Base-by-base conservation (phyloP, 768 basidiomycete species). In the Holtermanniella nyarrowii region DNA sequence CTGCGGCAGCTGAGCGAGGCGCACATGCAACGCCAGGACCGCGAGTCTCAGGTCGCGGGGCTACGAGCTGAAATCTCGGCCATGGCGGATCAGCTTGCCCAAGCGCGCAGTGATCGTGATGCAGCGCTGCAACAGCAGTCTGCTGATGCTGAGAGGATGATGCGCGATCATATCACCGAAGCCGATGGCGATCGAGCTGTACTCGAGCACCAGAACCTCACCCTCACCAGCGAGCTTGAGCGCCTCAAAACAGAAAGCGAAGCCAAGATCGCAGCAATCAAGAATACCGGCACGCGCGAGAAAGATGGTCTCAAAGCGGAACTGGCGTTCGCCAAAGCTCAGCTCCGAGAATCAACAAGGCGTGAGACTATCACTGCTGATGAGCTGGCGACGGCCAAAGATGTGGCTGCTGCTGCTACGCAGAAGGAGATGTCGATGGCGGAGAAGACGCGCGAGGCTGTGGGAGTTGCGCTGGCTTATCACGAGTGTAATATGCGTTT, bases 171-270 rank as follows among this genome's bases (percentile, higher is more conserved):
- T 61, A 83, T 85, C 49, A 85, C 85, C 2, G 91, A 97, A 70
- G 86, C 89, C 13, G 88, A 95, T 62, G 86, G 89, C 1, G 90
- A 96, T 68, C 80, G 88, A 5, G 89, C 90, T 0, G 88, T 93
- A 13, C 75, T 95, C 43, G 89, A 95, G 71, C 82, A 90, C 46
- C 85, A 89, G 68, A 86, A 88, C 63, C 75, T 79, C 18, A 74
- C 84, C 12, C 75, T 89, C 41, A 77, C 85, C 1, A 82, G 86
- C 13, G 85, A 91, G 58, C 72, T 88, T 18, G 80, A 79, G 24
- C 74, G 79, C n/a, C 82, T 84, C 12, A 79, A 80, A 27, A 76
- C 77, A 20, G 85, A 64, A 53, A 52, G 55, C 53, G 59, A 62
- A 26, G 55, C 61, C 42, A 66, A 64, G 31, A 22, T 66, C 1